Evolutionary conservation across 2,329 filamentous ascomycete species (phyloP), one percentile per base, ranked within the genome.

Genomic region (Dryadomyces quercus-mongolicae): DNA sequence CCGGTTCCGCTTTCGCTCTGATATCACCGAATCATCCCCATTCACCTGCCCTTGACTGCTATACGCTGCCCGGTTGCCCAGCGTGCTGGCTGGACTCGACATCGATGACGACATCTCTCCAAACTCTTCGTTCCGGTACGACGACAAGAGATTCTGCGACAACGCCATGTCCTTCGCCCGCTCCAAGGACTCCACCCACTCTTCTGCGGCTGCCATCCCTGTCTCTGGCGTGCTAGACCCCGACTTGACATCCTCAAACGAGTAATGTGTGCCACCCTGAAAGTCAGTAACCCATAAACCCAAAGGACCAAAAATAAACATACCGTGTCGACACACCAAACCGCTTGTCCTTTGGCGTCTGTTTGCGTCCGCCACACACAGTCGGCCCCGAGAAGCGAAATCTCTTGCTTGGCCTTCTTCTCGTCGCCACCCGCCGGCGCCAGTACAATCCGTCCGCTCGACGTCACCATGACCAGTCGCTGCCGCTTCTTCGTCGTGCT

Each of bases 301-400:
- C n/a, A n/a, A n/a, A n/a, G n/a, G n/a, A n/a, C n/a, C n/a, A n/a
- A n/a, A n/a, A n/a, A n/a, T n/a, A n/a, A 31, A 60, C 90, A 76
- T 82, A 97, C 93, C 61, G 88, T 94, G 72, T 97, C 90, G 52
- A 97, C 85, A 68, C 85, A 85, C 88, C 90, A 97, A 56, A 87
- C 84, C 31, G 84, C 85, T 70, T 92, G 79, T 25, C 90, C 91
- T 68, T 95, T 96, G n/a, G 82, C 76, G 68, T 95, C 93, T 48
- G 84, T 79, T 61, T 87, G 88, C 52, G 78, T 89, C 65, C 81
- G 85, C 83, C 88, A 97, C 25, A 80, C 74, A 61, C 84, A 88
- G 53, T 88, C 90, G 2, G 85, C 74, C 2, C 78, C 77, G 20
- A 95, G 72, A 25, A 98, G 75, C n/a, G 88, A 88, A 40, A 98